Conservation (phyloP, 176 grass and related monocot species). For the Tillandsia leiboldiana region DNA sequence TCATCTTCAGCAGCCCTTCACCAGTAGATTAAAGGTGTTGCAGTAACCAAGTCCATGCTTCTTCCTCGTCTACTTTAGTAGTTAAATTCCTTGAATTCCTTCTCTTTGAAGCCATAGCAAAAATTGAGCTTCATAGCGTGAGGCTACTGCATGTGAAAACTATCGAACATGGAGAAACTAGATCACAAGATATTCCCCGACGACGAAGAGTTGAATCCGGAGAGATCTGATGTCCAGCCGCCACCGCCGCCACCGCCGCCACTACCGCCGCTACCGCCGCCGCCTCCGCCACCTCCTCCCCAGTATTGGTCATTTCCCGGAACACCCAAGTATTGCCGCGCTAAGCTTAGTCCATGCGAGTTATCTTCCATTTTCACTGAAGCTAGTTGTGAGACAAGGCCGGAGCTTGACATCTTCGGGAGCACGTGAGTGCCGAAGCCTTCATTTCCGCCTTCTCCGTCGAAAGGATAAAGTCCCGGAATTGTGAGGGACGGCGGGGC, state of each 20-base stretch:
- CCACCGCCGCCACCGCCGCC: slow-evolving; percentile 15
- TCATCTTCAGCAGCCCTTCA: background rate
- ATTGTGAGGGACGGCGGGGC: slow-evolving; percentile 34
- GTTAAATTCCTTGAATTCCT: background rate
- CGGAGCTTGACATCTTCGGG: slow-evolving; percentile 48
- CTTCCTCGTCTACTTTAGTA: background rate
- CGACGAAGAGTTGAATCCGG: slow-evolving; percentile 70
- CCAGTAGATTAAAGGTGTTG: background rate
- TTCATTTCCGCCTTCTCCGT: slow-evolving; percentile 29
- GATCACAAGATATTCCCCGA: slow-evolving; percentile 68
- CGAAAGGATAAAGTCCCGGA: slow-evolving; percentile 39
- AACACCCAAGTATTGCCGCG: slow-evolving; percentile 21
- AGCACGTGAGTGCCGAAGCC: slow-evolving; percentile 26
- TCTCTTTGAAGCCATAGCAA: slow-evolving; percentile 7
- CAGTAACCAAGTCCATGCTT: background rate
- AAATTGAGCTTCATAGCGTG: background rate
- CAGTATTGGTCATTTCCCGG: slow-evolving; percentile 69
- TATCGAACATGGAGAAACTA: background rate
- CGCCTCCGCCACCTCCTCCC: slow-evolving; percentile 9
- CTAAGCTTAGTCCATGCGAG: slow-evolving; percentile 12
- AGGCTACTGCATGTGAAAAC: background rate
- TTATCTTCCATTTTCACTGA: slow-evolving; percentile 91
- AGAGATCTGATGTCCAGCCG: slow-evolving; percentile 62
- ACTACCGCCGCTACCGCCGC: slow-evolving; percentile 11
- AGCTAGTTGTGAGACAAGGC: slow-evolving; percentile 72